phyloP scores from a whole-genome alignment of 2,329 filamentous ascomycete genomes.

The Arthrinium phaeospermum region DNA sequence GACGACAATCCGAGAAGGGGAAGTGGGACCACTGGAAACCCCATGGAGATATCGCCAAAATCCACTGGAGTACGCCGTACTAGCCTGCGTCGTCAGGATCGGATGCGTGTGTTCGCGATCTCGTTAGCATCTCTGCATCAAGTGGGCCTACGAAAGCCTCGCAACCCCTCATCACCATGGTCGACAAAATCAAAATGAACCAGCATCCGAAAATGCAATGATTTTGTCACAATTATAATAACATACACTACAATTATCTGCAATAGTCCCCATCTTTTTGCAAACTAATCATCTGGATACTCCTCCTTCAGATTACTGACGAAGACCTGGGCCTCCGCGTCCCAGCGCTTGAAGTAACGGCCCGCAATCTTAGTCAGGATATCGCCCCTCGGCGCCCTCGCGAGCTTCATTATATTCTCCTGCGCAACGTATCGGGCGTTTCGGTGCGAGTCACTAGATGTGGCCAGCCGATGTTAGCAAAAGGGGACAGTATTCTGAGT shows the following conservation, averaged over 20 bases:
- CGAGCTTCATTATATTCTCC: constrained; percentile 61
- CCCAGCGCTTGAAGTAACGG: constrained; percentile 70
- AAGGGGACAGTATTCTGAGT: no score
- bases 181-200: neutral
- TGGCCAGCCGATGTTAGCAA: neutral
- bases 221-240: neutral
- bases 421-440: constrained; percentile 68
- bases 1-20: neutral
- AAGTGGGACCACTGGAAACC: neutral
- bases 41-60: neutral
- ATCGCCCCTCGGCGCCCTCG: neutral
- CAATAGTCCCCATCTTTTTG: fast-evolving
- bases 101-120: neutral
- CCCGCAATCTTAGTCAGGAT: constrained; percentile 49
- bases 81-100: neutral
- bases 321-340: constrained; percentile 54
- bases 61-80: neutral
- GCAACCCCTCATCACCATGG: no score
- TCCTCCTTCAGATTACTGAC: constrained; percentile 70
- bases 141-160: neutral
- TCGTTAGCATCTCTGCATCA: neutral
- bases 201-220: neutral
- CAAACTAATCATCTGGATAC: constrained; percentile 66
- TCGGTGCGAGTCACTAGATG: constrained; percentile 60
- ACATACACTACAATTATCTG: neutral